Percentiles rank a stretch among this genome's conserved stretches.
These are phyloP conservation scores for Zopfia rhizophila DNA, from an alignment of 2,329 filamentous ascomycete species.

Conservation along the genomic window DNA sequence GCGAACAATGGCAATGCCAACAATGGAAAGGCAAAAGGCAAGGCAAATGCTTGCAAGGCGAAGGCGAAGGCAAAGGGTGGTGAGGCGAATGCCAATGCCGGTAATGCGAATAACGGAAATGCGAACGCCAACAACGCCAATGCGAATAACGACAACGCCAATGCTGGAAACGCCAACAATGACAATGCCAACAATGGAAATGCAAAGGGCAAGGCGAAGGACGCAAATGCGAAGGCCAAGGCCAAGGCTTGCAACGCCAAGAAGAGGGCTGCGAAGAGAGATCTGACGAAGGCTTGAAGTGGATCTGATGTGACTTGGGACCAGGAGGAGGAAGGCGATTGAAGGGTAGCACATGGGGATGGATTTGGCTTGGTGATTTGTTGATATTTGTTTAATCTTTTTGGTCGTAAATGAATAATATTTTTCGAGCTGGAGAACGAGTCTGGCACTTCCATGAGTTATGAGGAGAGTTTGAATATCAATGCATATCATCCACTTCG, in stretches of 20 bases:
- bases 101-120: conserved; percentile 1
- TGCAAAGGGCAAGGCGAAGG: conserved; percentile 1
- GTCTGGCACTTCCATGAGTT: too few relatives aligned
- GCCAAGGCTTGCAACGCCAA: conserved; percentile 1
- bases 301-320: too few relatives aligned
- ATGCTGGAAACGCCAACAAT: conserved; percentile 1
- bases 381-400: too few relatives aligned
- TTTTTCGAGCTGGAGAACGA: too few relatives aligned
- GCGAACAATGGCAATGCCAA: not conserved
- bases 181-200: not conserved
- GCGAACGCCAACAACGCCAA: conserved; percentile 2
- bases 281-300: too few relatives aligned
- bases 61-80: not conserved
- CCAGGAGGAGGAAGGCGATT: too few relatives aligned
- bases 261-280: conserved; percentile 1
- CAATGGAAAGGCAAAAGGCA: not conserved
- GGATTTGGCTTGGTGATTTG: too few relatives aligned
- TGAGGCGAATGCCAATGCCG: conserved; percentile 1
- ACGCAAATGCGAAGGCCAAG: not conserved
- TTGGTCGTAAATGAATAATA: too few relatives aligned
- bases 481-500: too few relatives aligned
- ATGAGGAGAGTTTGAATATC: too few relatives aligned
- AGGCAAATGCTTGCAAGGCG: not conserved
- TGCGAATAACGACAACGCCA: not conserved
- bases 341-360: too few relatives aligned